Conservation (phyloP, 495 filamentous ascomycete species). For the Penicillium simplicissimum region DNA sequence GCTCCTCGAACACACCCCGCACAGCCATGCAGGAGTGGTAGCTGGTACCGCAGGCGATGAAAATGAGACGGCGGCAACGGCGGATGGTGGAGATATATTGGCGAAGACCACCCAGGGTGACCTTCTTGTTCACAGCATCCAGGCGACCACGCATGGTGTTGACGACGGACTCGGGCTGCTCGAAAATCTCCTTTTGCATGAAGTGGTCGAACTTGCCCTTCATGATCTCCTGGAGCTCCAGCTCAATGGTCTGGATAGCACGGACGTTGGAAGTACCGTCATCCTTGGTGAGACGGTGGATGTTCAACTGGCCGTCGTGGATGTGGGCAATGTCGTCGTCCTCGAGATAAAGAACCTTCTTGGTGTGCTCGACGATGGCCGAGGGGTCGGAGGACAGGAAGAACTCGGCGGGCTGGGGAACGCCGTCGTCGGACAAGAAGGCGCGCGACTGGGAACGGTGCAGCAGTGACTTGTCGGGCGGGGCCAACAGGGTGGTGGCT, state of each 20-base stretch:
- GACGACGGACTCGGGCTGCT: constrained; percentile 97
- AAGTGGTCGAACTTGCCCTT: constrained; percentile 99
- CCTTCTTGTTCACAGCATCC: constrained; percentile 86
- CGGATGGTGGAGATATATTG: constrained; percentile 96
- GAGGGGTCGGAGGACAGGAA: constrained; percentile 98
- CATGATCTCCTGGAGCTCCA: constrained; percentile 99
- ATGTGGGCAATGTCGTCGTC: constrained; percentile 99
- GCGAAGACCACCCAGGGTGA: constrained; percentile 91
- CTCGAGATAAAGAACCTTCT: constrained; percentile 99
- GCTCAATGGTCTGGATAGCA: constrained; percentile 95
- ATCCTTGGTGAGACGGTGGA: constrained; percentile 94
- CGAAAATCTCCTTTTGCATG: constrained; percentile 99
- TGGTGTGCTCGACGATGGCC: constrained; percentile 98
- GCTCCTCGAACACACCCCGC: constrained; percentile 94
- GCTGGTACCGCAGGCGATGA: constrained; percentile 96
- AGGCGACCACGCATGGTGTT: constrained; percentile 99
- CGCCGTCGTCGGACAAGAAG: constrained; percentile 96
- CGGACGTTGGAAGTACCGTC: constrained; percentile 96
- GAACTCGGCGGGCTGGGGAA: constrained; percentile 97
- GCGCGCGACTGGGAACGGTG: constrained; percentile 97
- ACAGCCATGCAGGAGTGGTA: constrained; percentile 99
- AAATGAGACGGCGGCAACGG: constrained; percentile 93
- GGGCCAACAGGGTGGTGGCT: constrained; percentile 75
- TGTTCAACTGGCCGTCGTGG: constrained; percentile 97
- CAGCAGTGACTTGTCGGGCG: constrained; percentile 93